Percentiles rank a stretch among this genome's conserved stretches.
Conservation (phyloP, 1,139 yeast species). For the Saccharomyces hybrid region DNA sequence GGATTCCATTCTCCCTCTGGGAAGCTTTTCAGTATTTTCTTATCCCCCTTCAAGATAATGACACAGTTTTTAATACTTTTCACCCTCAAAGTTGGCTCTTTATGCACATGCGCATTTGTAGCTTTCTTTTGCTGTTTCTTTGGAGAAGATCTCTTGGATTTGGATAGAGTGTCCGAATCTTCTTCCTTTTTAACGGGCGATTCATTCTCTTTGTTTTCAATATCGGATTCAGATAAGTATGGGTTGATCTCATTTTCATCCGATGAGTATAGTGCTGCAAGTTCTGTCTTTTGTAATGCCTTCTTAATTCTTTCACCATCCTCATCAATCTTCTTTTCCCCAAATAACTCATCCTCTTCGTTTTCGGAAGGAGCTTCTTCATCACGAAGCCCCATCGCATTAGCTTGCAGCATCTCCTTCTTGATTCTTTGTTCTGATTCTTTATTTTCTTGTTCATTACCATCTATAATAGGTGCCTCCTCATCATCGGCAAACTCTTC, state of each 20-base stretch:
- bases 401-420: slow-evolving; percentile 82
- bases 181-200: slow-evolving; percentile 41
- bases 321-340: slow-evolving; percentile 73
- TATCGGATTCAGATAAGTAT: slow-evolving; percentile 64
- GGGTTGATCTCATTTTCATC: slow-evolving; percentile 74
- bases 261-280: slow-evolving; percentile 82
- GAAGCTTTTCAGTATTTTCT: slow-evolving; percentile 53
- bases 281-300: slow-evolving; percentile 78
- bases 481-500: slow-evolving; percentile 98
- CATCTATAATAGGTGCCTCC: slow-evolving; percentile 96
- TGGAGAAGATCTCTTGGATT: slow-evolving; percentile 23
- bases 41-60: slow-evolving; percentile 58
- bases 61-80: slow-evolving; percentile 53
- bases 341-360: slow-evolving; percentile 52
- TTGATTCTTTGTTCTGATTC: slow-evolving; percentile 83
- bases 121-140: slow-evolving; percentile 14
- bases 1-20: slow-evolving; percentile 87
- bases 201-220: slow-evolving; percentile 49
- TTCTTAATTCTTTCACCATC: slow-evolving; percentile 83
- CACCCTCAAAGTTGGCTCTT: slow-evolving; percentile 39
- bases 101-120: slow-evolving; percentile 4
- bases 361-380: slow-evolving; percentile 47
- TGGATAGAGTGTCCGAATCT: slow-evolving; percentile 31
- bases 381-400: slow-evolving; percentile 58
- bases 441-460: slow-evolving; percentile 90